Percentiles rank a stretch among this genome's conserved stretches.
phyloP scores from a whole-genome alignment of 2,329 filamentous ascomycete species.

The Pezicula rhizophila region DNA sequence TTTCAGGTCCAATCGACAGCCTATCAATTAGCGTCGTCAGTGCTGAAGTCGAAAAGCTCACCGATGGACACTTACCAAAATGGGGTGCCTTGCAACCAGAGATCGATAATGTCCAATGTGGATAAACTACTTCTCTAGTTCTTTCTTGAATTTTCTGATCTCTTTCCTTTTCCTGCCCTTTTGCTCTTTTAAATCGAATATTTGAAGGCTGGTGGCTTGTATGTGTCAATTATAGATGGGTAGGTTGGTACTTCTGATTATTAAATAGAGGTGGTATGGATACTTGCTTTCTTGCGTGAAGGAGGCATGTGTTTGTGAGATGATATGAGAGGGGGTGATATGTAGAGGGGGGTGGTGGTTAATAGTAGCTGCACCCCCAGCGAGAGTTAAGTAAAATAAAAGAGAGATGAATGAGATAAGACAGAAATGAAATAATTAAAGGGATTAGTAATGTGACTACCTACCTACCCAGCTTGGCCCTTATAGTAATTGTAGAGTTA shows the following conservation, averaged over 20 bases:
- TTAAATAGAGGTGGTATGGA: no score
- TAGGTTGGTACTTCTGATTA: no score
- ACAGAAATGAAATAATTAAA: neutral
- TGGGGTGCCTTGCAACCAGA: neutral
- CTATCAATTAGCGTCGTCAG: neutral
- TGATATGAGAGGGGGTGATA: neutral
- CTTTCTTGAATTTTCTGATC: no score
- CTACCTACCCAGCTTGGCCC: neutral
- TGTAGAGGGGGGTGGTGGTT: neutral
- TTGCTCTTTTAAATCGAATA: no score
- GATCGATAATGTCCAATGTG: conserved; percentile 3
- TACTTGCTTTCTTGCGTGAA: no score
- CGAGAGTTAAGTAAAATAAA: no score
- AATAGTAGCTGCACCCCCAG: no score
- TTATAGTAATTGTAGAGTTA: neutral
- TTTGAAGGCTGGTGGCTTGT: no score
- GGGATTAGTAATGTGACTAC: neutral
- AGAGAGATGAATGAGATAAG: neutral
- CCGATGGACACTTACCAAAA: neutral
- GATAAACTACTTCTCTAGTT: neutral
- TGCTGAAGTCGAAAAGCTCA: neutral
- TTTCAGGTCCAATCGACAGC: neutral
- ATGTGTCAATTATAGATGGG: no score
- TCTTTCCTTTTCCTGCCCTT: no score
- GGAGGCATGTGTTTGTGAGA: no score